Conservation (phyloP, 1,139 yeast species). For the Blastobotrys ciferrii region DNA sequence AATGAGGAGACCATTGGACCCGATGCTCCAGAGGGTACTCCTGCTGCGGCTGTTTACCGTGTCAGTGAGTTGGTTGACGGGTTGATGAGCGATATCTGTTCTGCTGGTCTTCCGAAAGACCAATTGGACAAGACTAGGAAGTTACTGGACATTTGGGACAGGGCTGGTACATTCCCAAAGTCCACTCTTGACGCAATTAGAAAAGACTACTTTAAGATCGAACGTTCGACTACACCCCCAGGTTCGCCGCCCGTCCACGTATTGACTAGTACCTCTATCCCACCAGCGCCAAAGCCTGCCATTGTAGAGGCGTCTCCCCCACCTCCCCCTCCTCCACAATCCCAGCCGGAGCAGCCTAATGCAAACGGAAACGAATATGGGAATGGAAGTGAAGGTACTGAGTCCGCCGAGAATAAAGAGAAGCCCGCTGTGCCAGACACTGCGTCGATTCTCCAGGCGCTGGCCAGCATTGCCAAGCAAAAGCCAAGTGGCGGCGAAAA, state of each 20-base stretch:
- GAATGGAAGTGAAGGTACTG: too few species aligned
- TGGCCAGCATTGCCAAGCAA: conserved; percentile 40
- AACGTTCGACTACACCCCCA: conserved; percentile 23
- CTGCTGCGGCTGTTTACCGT: conserved; percentile 63
- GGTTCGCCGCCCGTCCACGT: conserved; percentile 21
- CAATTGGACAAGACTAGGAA: conserved; percentile 68
- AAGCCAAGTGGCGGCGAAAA: conserved; percentile 27
- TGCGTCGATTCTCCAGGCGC: conserved; percentile 40
- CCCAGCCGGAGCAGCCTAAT: background rate
- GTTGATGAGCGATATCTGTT: conserved; percentile 35
- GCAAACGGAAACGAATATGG: too few species aligned
- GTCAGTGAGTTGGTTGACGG: conserved; percentile 35
- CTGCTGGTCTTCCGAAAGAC: conserved; percentile 22
- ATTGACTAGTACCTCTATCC: conserved; percentile 18
- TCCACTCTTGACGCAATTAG: conserved; percentile 48
- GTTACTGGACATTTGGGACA: conserved; percentile 89
- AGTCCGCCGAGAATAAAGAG: conserved; percentile 5
- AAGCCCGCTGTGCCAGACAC: conserved; percentile 32
- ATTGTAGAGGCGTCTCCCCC: background rate
- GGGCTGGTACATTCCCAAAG: conserved; percentile 72
- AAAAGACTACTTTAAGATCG: conserved; percentile 18
- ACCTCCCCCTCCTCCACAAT: background rate
- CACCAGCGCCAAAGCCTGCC: conserved; percentile 9
- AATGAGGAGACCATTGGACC: conserved; percentile 45
- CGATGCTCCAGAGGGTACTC: conserved; percentile 62